A percentile compares a stretch with the other conserved stretches of the same genome.
These are phyloP conservation scores for Fusarium verticillioides DNA, from an alignment of 2,329 filamentous ascomycete species.

Conservation along the genomic window DNA sequence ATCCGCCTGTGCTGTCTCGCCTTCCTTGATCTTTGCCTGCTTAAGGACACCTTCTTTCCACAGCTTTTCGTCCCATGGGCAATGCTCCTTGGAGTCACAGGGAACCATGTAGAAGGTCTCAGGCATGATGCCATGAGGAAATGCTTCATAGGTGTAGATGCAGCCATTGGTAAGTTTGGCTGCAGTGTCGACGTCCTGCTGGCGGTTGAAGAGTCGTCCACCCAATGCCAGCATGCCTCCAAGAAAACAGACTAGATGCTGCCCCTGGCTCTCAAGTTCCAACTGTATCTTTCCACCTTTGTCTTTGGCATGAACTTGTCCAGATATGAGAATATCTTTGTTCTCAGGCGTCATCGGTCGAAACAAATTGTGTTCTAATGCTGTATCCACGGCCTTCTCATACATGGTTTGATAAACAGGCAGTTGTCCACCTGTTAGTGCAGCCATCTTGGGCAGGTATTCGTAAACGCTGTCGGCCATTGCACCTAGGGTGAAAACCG, in stretches of 20 bases:
- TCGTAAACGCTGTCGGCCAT: constrained; percentile 73
- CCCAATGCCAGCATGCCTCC: constrained; percentile 64
- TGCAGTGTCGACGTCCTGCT: constrained; percentile 57
- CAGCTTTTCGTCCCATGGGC: constrained; percentile 50
- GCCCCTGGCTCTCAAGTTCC: constrained; percentile 49
- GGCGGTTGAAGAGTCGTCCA: constrained; percentile 55
- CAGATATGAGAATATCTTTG: constrained; percentile 66
- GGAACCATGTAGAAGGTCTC: constrained; percentile 58
- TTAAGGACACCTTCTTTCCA: constrained; percentile 51
- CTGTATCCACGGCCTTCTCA: constrained; percentile 64
- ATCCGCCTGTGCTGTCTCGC: constrained; percentile 37
- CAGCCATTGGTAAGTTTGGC: constrained; percentile 62
- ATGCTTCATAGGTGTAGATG: constrained; percentile 61
- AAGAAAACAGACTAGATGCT: constrained; percentile 63
- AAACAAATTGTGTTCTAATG: constrained; percentile 69
- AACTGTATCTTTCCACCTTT: constrained; percentile 48
- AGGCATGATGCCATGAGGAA: constrained; percentile 63
- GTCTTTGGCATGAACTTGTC: constrained; percentile 44
- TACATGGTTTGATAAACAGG: constrained; percentile 68
- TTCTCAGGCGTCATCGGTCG: constrained; percentile 68
- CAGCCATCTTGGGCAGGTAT: constrained; percentile 91
- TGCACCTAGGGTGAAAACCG: constrained; percentile 61
- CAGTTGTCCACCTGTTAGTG: constrained; percentile 66
- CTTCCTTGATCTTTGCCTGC: constrained; percentile 39
- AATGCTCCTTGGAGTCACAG: constrained; percentile 51